These are phyloP conservation scores for Ascochyta viciae-villosae DNA, from an alignment of 2,329 filamentous ascomycete genomes.

Conservation along the genomic window DNA sequence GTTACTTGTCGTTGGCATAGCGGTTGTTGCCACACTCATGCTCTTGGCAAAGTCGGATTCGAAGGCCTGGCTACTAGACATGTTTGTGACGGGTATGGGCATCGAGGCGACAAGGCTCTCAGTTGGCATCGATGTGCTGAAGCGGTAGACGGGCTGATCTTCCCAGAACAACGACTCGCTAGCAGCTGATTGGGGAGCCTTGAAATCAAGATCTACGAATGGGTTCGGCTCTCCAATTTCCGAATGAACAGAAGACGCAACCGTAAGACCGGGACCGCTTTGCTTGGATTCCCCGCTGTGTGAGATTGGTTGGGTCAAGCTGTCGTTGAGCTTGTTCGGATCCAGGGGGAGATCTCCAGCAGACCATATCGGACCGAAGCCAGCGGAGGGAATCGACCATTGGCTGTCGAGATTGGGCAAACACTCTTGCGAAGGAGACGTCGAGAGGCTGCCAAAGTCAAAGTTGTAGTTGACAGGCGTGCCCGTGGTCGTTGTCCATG, in stretches of 20 bases:
- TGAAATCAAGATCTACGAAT: constrained; percentile 47
- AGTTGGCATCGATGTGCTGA: constrained; percentile 32
- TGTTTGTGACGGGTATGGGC: constrained; percentile 30
- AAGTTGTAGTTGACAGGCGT: constrained; percentile 41
- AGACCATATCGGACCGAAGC: constrained; percentile 48
- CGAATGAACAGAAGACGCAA: constrained; percentile 50
- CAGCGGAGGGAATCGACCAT: constrained; percentile 46
- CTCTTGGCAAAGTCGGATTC: constrained; percentile 42
- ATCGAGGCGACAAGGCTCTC: constrained; percentile 35
- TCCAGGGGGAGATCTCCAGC: constrained; percentile 51
- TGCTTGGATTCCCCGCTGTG: constrained; percentile 52
- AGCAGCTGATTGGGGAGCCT: constrained; percentile 37
- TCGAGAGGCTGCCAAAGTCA: constrained; percentile 46
- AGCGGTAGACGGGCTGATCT: constrained; percentile 45
- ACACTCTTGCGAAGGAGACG: constrained; percentile 49
- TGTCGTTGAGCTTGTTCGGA: constrained; percentile 47
- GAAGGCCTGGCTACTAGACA: constrained; percentile 33
- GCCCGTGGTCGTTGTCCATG: constrained; percentile 37
- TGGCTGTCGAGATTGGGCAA: constrained; percentile 45
- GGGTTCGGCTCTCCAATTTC: constrained; percentile 47
- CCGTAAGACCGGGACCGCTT: constrained; percentile 50
- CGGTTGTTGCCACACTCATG: constrained; percentile 28
- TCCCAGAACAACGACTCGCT: constrained; percentile 48
- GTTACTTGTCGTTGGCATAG: constrained; percentile 32
- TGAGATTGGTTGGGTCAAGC: constrained; percentile 47